Conservation (phyloP, 108 stramenopile species). For the Schizochytrium sp. region DNA sequence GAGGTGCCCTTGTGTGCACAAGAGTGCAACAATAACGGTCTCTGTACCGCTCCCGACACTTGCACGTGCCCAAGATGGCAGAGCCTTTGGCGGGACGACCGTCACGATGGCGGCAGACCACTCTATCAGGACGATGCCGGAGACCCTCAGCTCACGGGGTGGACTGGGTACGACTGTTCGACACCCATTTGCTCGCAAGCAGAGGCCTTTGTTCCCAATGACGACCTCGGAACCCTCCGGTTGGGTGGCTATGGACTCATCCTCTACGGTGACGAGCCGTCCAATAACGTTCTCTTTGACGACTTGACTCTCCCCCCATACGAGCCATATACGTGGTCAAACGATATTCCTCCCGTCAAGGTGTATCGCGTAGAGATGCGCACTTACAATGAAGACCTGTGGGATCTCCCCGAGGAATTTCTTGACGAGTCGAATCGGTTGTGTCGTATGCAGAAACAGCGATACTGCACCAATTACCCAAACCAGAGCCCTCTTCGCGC, state of each 20-base stretch:
- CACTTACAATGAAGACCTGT: neutral
- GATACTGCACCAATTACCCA: neutral
- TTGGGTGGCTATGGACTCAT: neutral
- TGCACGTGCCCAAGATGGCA: constrained; percentile 55
- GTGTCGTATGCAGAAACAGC: neutral
- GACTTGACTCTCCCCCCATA: neutral
- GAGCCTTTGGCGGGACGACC: constrained; percentile 51
- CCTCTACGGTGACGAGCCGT: neutral
- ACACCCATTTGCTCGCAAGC: constrained; percentile 73
- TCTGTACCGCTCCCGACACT: constrained; percentile 55
- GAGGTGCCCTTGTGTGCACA: constrained; percentile 49
- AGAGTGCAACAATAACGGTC: constrained; percentile 57
- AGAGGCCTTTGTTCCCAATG: constrained; percentile 53
- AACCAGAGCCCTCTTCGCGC: neutral
- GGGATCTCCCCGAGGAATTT: neutral
- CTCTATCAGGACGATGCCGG: constrained; percentile 61
- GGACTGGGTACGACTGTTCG: constrained; percentile 73
- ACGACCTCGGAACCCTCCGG: constrained; percentile 23
- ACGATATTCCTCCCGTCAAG: neutral
- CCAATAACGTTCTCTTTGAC: neutral
- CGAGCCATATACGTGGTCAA: neutral
- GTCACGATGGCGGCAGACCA: constrained; percentile 56
- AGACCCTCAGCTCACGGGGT: constrained; percentile 68
- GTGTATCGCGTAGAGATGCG: neutral
- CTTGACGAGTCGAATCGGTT: neutral